Base-by-base conservation (phyloP, 371 early-diverging fungal species). In the Mortierella sp. region DNA sequence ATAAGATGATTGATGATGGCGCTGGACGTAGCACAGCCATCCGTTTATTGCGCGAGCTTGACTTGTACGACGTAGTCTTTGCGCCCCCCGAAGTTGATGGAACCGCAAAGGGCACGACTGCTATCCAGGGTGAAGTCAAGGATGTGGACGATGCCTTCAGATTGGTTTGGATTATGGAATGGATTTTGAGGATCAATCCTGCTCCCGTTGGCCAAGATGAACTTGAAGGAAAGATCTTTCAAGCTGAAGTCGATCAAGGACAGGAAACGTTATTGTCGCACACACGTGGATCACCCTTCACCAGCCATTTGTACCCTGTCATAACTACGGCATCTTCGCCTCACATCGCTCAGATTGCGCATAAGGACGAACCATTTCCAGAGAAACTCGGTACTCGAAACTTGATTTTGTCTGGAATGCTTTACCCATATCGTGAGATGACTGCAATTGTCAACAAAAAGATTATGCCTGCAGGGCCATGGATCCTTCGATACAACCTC, bases 1-100 rank as follows among this genome's bases (percentile, higher is more conserved):
- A 94, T 62, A 99, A 99, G 87, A 99, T 99, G 95, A 85, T 98
- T 40, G 87, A 86, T 26, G 94, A 95, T 70, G 74, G 66, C 0
- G 66, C 77, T 9, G 77, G 79, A 12, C 70, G 75, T 1, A 74
- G 72, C 71, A 73, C 72, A 18, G 88, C 94, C 0, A 55, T 94
- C 14, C 74, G 85, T 59, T 67, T 89, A 49, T 78, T 93, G 0
- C 68, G 86, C 22, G 72, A 84, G 6, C 77, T 91, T n/a, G 84
- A 83, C 1, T 68, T 93, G 14, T 93, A 91, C 63, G 69, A 87
- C 30, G 68, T 87, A 26, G 88, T 93, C 16, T 92, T 93, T 78
- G 70, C 85, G 0, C 62, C 86, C 4, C 93, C 92, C 32, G 70
- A 64, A 4, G 52, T 70, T 14, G 78, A 85, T 57, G 77, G 68